Base-by-base conservation (phyloP, 1,284 basidiomycete species). In the Exobasidium rhododendri region DNA sequence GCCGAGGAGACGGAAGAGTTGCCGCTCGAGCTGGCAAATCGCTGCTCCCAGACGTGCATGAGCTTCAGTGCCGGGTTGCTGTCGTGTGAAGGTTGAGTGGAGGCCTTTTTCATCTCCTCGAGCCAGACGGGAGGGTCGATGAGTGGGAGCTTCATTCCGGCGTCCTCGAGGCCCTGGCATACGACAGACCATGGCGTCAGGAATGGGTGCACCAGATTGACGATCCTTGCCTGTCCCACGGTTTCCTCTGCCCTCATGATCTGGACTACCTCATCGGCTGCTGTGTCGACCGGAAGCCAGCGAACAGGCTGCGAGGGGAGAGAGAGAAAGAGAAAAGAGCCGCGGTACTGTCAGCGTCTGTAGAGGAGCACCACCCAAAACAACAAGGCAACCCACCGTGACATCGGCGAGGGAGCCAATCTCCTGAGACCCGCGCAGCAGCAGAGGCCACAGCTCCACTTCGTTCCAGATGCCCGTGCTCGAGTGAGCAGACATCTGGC, bases 381-480 rank as follows among this genome's bases (percentile, higher is more conserved):
- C n/a, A n/a, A n/a, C n/a, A n/a, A n/a, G n/a, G n/a, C n/a, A 31
- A 50, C 47, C 22, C 47, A 50, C 47, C 10, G 47, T 7, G n/a
- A 55, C 5, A 44, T 55, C 29, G 2, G 52, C 24, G 13, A 55
- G 29, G 14, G n/a, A 44, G 2, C 52, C 52, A 20, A 55, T 14
- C 14, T 30, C 30, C 28, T 55, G 52, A 24, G 52, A 26, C 28
- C 24, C 30, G 22, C 30, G n/a, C 4, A 55, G 40, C 28, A 55
- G 28, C 4, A 31, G 13, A 24, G 52, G 52, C 52, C 52, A 55
- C n/a, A 29, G 20, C 28, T 55, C 52, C 11, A 30, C 30, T 35
- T 55, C 52, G 17, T 55, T 55, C 52, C 52, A 55, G 4, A 55
- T 32, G 14, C 52, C 52, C 14, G 52, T 31, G 13, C 35, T 32